Percentiles rank a stretch among this genome's conserved stretches.
phyloP scores from a whole-genome alignment of 441 rosid species.

The Eruca vesicaria region DNA sequence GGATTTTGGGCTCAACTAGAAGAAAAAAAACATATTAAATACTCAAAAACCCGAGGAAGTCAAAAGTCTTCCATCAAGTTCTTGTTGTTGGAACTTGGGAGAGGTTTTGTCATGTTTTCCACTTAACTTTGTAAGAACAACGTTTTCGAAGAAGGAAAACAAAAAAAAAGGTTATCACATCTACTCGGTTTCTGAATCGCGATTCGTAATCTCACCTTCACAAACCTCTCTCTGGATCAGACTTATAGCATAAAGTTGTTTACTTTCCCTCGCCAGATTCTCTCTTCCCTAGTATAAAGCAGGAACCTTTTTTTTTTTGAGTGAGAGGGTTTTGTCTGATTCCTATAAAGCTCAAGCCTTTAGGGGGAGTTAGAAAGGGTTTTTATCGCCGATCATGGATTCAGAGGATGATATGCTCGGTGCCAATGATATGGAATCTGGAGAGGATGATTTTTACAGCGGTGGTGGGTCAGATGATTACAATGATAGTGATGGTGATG shows the following conservation, averaged over 20 bases:
- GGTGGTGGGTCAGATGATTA: conserved; percentile 63
- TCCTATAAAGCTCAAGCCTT: conserved; percentile 4
- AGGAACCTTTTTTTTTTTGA: background rate
- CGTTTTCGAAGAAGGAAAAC: background rate
- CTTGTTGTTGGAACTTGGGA: background rate
- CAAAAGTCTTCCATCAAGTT: background rate
- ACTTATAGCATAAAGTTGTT: background rate
- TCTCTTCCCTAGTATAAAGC: background rate
- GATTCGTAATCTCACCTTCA: background rate
- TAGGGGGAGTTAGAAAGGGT: background rate
- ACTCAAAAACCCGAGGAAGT: background rate
- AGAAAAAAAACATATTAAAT: background rate
- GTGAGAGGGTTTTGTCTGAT: conserved; percentile 3
- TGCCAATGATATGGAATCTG: conserved; percentile 53
- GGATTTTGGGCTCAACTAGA: background rate
- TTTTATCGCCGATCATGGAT: conserved; percentile 46
- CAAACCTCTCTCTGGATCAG: background rate
- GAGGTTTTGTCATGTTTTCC: background rate
- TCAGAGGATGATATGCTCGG: conserved; percentile 67
- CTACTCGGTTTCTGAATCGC: background rate
- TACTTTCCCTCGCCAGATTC: background rate
- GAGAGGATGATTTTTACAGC: conserved; percentile 75
- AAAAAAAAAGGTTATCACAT: too few relatives aligned
- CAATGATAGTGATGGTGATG: conserved; percentile 35
- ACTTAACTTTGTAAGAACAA: background rate